Base-by-base conservation (phyloP, 768 basidiomycete genomes). In the Chalciporus sphaerocephalus region DNA sequence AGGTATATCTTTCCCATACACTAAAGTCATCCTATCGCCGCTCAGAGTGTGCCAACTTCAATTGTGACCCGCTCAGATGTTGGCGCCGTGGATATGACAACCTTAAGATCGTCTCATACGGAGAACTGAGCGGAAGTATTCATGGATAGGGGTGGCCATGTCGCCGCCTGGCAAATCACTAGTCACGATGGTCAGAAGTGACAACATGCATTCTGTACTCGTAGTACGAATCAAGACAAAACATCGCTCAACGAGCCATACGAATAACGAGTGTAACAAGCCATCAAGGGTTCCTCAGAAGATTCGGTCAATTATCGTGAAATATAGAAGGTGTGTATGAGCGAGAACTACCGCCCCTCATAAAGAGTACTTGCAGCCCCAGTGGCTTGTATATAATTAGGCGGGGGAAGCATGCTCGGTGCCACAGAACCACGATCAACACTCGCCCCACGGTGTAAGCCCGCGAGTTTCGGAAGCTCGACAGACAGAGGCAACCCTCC, bases 331-430 rank as follows among this genome's bases (percentile, higher is more conserved):
- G 10, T 21, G 18, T 12, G 6, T 37, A 8, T 37, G n/a, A n/a
- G n/a, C 13, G n/a, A 4, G 22, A 12, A 22, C 35, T 20, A 36
- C 7, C 11, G 34, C 12, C 28, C 28, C 18, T 13, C 23, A 4
- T n/a, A n/a, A n/a, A 5, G 15, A 27, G 13, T 13, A 15, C 8
- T 16, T 3, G n/a, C 9, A 11, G 41, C 43, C 34, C 40, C 47
- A 32, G 23, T 47, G 5, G 48, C 59, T 38, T 64, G 59, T 16
- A 11, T 46, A 25, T 64, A 64, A 37, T 59, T 48, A 0, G 62
- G 55, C 10, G 60, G 59, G 5, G 62, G 56, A 20, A 42, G 44
- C n/a, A 59, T 59, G 23, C 51, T 51, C 8, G 18, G 10, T 20
- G 46, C 38, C 28, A 51, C 18, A 20, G 62, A 65, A 38, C 9